phyloP scores from a whole-genome alignment of 2,329 filamentous ascomycete genomes.

The Aspergillus novofumigatus region DNA sequence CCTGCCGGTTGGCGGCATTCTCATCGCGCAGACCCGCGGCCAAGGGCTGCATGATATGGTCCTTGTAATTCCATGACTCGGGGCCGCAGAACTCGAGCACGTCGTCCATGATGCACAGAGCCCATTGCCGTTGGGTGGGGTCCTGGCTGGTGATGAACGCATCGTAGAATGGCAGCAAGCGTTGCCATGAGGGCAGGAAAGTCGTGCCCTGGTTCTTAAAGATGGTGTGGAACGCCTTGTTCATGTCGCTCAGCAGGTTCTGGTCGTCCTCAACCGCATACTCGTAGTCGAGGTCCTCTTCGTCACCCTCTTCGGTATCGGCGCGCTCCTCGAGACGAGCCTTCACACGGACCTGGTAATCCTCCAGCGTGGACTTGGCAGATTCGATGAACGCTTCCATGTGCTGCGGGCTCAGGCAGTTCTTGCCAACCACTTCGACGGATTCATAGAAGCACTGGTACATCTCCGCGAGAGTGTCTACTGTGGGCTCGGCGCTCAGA shows the following conservation, averaged over 20 bases:
- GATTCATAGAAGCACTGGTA: conserved; percentile 99
- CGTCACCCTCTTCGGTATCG: conserved; percentile 82
- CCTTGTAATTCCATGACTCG: conserved; percentile 80
- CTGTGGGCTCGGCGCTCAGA: conserved; percentile 85
- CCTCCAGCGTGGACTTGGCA: conserved; percentile 78
- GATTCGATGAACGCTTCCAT: conserved; percentile 86
- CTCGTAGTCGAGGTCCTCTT: conserved; percentile 79
- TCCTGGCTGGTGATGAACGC: conserved; percentile 76
- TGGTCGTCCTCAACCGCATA: conserved; percentile 97
- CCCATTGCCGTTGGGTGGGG: conserved; percentile 93
- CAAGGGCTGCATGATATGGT: conserved; percentile 81
- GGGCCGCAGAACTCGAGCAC: conserved; percentile 94
- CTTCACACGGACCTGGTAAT: conserved; percentile 84
- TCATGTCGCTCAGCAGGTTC: conserved; percentile 96
- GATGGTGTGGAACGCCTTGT: conserved; percentile 98
- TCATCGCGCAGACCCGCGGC: conserved; percentile 80
- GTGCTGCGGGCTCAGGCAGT: conserved; percentile 71
- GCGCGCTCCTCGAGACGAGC: conserved; percentile 79
- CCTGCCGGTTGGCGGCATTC: conserved; percentile 88
- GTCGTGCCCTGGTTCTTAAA: conserved; percentile 90
- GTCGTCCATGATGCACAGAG: conserved; percentile 97
- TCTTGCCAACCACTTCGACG: conserved; percentile 85
- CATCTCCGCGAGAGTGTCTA: conserved; percentile 97
- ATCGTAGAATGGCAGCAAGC: conserved; percentile 78
- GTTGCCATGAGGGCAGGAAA: conserved; percentile 87